Percentiles rank a stretch among this genome's conserved stretches.
These are phyloP conservation scores for Diatrype stigma DNA, from an alignment of 2,329 filamentous ascomycete genomes.

Conservation along the genomic window DNA sequence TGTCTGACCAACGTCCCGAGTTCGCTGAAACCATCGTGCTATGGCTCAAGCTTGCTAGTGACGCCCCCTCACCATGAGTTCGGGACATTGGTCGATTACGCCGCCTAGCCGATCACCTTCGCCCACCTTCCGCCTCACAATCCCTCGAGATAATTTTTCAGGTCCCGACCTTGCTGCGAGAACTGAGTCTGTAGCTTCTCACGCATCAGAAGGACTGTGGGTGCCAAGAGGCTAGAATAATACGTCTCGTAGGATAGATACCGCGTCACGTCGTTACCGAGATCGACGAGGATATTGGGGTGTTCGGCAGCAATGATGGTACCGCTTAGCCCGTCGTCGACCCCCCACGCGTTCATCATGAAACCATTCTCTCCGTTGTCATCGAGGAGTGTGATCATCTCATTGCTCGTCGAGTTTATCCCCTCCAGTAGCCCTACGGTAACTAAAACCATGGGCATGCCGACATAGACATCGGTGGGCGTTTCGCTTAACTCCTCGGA, in stretches of 20 bases:
- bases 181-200: background rate
- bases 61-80: too few relatives aligned
- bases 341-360: constrained; percentile 5
- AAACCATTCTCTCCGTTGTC: background rate
- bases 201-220: background rate
- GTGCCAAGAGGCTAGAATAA: constrained; percentile 1
- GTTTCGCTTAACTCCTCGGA: background rate
- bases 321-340: background rate
- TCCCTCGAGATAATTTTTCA: background rate
- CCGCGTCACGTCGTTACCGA: constrained; percentile 1
- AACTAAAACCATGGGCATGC: constrained; percentile 5
- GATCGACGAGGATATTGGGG: constrained; percentile 3
- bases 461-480: constrained; percentile 4
- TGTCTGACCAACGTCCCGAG: too few relatives aligned
- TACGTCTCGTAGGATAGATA: constrained; percentile 11
- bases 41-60: too few relatives aligned
- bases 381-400: constrained; percentile 5
- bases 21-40: too few relatives aligned
- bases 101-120: too few relatives aligned
- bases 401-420: constrained; percentile 5
- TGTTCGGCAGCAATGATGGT: background rate
- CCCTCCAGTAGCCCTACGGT: constrained; percentile 2
- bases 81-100: too few relatives aligned
- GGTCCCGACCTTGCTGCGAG: background rate
- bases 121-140: too few relatives aligned